phyloP scores from a whole-genome alignment of 768 basidiomycete genomes.

The Collybiopsis luxurians region DNA sequence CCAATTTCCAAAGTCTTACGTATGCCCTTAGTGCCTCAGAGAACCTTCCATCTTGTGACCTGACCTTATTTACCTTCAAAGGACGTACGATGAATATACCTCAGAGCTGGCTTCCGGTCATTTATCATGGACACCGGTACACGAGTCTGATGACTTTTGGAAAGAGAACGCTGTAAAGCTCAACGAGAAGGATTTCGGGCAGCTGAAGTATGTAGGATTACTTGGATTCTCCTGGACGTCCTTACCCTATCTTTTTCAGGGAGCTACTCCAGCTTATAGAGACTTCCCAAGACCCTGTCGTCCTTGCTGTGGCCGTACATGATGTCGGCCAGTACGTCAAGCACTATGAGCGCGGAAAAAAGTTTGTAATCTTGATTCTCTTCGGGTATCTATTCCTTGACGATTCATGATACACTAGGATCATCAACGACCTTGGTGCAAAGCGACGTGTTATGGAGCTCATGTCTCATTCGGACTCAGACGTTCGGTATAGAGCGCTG shows the following conservation, averaged over 20 bases:
- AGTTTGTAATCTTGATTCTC: constrained; percentile 45
- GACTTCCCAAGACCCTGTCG: constrained; percentile 66
- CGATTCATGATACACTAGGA: constrained; percentile 36
- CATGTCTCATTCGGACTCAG: constrained; percentile 84
- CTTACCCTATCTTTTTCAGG: constrained; percentile 36
- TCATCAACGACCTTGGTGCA: constrained; percentile 80
- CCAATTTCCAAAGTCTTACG: constrained; percentile 88
- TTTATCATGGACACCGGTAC: constrained; percentile 93
- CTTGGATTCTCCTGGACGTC: neutral
- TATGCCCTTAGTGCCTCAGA: constrained; percentile 33
- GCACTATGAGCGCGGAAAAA: constrained; percentile 88
- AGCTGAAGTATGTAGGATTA: constrained; percentile 63
- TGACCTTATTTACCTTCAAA: constrained; percentile 24
- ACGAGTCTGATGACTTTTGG: constrained; percentile 98
- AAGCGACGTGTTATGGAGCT: constrained; percentile 90
- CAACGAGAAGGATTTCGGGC: constrained; percentile 80
- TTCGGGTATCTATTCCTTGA: neutral
- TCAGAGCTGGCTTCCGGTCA: constrained; percentile 90
- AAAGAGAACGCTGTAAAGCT: constrained; percentile 88
- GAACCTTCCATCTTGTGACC: neutral
- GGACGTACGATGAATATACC: constrained; percentile 95
- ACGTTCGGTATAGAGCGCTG: constrained; percentile 91
- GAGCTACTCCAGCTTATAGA: constrained; percentile 69
- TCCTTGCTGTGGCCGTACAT: constrained; percentile 89
- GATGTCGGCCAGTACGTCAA: constrained; percentile 95